Conservation (phyloP, 768 basidiomycete genomes). For the Tricholoma bakamatsutake region DNA sequence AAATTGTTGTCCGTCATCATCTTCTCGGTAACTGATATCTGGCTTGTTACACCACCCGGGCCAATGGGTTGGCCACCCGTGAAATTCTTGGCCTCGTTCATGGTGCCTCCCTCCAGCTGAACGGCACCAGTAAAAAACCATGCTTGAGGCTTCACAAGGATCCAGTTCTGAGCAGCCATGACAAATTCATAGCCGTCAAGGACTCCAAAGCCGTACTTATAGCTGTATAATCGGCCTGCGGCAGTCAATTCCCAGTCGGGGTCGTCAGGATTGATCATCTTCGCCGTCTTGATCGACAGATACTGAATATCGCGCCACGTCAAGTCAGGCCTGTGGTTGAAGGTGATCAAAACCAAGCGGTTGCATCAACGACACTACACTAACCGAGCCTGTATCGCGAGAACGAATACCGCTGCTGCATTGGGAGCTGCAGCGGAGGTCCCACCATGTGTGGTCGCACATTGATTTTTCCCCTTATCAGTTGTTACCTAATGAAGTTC, state of each 20-base stretch:
- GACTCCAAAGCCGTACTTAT: conserved; percentile 94
- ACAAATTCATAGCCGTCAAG: conserved; percentile 83
- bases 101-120: conserved; percentile 55
- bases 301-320: conserved; percentile 97
- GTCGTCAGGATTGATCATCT: conserved; percentile 78
- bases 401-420: conserved; percentile 86
- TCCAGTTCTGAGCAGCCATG: conserved; percentile 75
- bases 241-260: conserved; percentile 90
- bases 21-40: conserved; percentile 61
- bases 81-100: conserved; percentile 46
- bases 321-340: conserved; percentile 70
- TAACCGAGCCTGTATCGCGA: conserved; percentile 83
- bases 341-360: conserved; percentile 4
- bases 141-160: conserved; percentile 87
- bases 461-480: conserved; percentile 81
- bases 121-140: conserved; percentile 77
- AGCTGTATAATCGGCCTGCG: conserved; percentile 56
- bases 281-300: conserved; percentile 71
- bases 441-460: conserved; percentile 84
- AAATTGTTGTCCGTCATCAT: conserved; percentile 71
- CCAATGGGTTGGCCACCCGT: conserved; percentile 62
- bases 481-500: conserved; percentile 72
- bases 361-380: conserved; percentile 3
- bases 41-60: conserved; percentile 56
- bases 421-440: conserved; percentile 98